Percentiles rank a stretch among this genome's conserved stretches.
phyloP scores from a whole-genome alignment of 345 rosid species.

The Pseudoturritis turrita region DNA sequence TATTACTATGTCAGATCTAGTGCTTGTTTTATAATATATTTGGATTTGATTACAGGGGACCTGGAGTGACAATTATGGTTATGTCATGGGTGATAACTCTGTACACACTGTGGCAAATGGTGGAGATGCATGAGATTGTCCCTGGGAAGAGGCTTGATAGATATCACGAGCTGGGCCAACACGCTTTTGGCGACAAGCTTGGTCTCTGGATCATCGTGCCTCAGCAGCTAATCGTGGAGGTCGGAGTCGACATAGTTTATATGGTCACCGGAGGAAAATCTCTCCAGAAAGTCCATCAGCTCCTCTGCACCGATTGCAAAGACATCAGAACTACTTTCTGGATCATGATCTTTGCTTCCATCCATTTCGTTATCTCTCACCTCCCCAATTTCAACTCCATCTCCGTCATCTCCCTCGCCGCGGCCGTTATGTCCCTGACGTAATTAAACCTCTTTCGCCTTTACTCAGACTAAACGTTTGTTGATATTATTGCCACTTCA shows the following conservation, averaged over 20 bases:
- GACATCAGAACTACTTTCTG: slow-evolving; percentile 49
- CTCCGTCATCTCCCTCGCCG: slow-evolving; percentile 51
- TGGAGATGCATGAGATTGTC: slow-evolving; percentile 80
- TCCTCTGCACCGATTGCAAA: slow-evolving; percentile 37
- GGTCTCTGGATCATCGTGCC: slow-evolving; percentile 72
- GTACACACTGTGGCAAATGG: slow-evolving; percentile 79
- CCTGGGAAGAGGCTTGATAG: slow-evolving; percentile 68
- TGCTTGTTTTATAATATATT: too few relatives aligned
- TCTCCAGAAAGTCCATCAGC: slow-evolving; percentile 49
- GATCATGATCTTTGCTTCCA: slow-evolving; percentile 53
- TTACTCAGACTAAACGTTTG: too few relatives aligned
- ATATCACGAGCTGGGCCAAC: slow-evolving; percentile 67
- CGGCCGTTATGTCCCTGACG: slow-evolving; percentile 69
- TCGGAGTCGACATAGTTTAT: slow-evolving; percentile 56
- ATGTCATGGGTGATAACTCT: slow-evolving; percentile 73
- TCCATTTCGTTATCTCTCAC: slow-evolving; percentile 58
- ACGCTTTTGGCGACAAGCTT: slow-evolving; percentile 68
- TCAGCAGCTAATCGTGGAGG: slow-evolving; percentile 60
- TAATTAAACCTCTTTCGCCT: not conserved
- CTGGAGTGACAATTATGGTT: slow-evolving; percentile 44
- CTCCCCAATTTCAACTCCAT: slow-evolving; percentile 67
- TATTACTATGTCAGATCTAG: too few relatives aligned
- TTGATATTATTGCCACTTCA: too few relatives aligned
- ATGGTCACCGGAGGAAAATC: slow-evolving; percentile 65
- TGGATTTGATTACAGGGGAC: slow-evolving; percentile 39